Evolutionary conservation across 2,329 filamentous ascomycete genomes (phyloP).

Genomic region (Diaporthe aspalathi): DNA sequence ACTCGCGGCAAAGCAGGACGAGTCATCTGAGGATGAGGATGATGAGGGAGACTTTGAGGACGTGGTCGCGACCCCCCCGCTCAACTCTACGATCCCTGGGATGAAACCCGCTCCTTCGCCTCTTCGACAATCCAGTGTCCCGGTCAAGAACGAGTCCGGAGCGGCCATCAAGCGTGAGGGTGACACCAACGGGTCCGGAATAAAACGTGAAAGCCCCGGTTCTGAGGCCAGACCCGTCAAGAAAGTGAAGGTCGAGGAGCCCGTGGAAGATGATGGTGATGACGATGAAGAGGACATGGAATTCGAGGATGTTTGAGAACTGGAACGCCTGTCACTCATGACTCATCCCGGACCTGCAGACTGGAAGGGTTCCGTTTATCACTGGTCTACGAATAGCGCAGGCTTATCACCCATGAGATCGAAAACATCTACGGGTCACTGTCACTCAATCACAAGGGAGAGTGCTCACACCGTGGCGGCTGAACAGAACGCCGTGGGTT

Average conservation of each 20-base stretch:
- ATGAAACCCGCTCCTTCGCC: slow-evolving; percentile 43
- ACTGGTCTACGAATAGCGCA: background rate
- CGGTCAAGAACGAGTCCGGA: slow-evolving; percentile 51
- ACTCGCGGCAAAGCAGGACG: slow-evolving; percentile 60
- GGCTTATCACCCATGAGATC: background rate
- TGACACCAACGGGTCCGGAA: slow-evolving; percentile 39
- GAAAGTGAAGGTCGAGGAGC: slow-evolving; percentile 69
- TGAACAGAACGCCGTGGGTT: slow-evolving; percentile 11
- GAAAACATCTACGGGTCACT: background rate
- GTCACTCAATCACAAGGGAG: background rate
- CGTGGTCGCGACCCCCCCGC: slow-evolving; percentile 54
- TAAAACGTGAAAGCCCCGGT: slow-evolving; percentile 40
- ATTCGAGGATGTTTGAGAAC: slow-evolving; percentile 65
- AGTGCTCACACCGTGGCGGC: background rate
- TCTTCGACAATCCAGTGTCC: slow-evolving; percentile 44
- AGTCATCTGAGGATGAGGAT: slow-evolving; percentile 54
- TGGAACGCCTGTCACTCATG: background rate
- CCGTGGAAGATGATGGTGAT: slow-evolving; percentile 40
- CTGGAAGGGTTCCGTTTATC: background rate
- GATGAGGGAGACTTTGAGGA: slow-evolving; percentile 64
- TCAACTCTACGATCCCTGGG: slow-evolving; percentile 40
- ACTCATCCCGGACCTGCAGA: background rate
- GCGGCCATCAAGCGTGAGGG: slow-evolving; percentile 43
- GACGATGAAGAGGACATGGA: slow-evolving; percentile 66
- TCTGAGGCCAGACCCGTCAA: slow-evolving; percentile 64